A percentile compares a stretch with the other conserved stretches of the same genome.
phyloP scores from a whole-genome alignment of 768 basidiomycete genomes.

The Naematelia aurantialba region DNA sequence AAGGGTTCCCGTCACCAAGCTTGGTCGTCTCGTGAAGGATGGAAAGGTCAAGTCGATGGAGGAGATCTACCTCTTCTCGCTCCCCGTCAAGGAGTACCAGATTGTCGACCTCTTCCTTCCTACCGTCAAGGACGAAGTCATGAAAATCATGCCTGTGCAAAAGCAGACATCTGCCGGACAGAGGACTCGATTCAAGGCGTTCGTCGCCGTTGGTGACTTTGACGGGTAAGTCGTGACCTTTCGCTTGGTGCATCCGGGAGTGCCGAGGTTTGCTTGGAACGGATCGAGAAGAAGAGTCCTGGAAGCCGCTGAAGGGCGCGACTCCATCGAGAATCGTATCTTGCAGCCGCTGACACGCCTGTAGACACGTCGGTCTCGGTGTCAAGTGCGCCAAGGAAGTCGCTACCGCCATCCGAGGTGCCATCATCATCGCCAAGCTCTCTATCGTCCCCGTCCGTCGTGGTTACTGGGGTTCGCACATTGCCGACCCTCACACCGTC shows the following conservation, averaged over 20 bases:
- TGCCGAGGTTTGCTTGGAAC: not conserved
- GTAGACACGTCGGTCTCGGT: slow-evolving; percentile 86
- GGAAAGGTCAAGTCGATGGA: slow-evolving; percentile 99
- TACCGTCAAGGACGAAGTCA: slow-evolving; percentile 90
- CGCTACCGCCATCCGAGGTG: slow-evolving; percentile 97
- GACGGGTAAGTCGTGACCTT: slow-evolving; percentile 67
- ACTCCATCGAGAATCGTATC: not conserved
- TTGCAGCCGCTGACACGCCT: not conserved
- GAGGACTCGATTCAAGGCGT: slow-evolving; percentile 99
- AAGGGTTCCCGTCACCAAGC: slow-evolving; percentile 97
- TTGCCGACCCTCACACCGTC: slow-evolving; percentile 98
- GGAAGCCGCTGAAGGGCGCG: not conserved
- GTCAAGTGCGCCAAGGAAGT: slow-evolving; percentile 99
- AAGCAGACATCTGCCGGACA: slow-evolving; percentile 99
- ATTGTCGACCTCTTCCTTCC: slow-evolving; percentile 99
- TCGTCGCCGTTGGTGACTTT: slow-evolving; percentile 98
- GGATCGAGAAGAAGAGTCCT: not conserved
- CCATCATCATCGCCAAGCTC: slow-evolving; percentile 97
- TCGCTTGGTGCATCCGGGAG: no score
- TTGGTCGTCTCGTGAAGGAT: slow-evolving; percentile 97
- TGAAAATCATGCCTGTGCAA: slow-evolving; percentile 99
- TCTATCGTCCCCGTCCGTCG: slow-evolving; percentile 96
- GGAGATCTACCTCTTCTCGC: slow-evolving; percentile 99
- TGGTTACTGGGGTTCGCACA: slow-evolving; percentile 99
- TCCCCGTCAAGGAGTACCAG: slow-evolving; percentile 98